Conservation (phyloP, 805 yeast species). For the Maudiozyma saulgeensis region DNA sequence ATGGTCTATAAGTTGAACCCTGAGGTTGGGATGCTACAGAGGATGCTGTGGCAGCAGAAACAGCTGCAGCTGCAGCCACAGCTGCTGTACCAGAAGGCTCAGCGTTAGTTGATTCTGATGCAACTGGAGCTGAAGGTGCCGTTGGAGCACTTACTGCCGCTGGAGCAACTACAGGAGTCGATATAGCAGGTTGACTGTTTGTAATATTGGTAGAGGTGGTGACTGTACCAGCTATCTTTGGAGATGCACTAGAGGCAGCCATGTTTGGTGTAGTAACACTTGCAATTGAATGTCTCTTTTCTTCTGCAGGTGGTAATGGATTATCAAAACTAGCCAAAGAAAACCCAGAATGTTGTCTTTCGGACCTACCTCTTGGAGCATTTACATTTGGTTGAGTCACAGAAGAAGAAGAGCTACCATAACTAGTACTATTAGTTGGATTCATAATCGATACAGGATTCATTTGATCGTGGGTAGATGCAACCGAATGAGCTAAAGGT, state of each 20-base stretch:
- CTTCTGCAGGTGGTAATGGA: constrained; percentile 16
- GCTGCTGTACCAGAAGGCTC: background rate
- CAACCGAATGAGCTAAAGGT: background rate
- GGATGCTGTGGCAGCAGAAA: constrained; percentile 7
- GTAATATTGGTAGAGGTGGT: background rate
- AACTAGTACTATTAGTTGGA: constrained; percentile 21
- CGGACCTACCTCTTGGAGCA: background rate
- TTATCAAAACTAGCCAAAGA: constrained; percentile 27
- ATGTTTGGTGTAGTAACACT: background rate
- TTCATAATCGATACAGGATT: constrained; percentile 15
- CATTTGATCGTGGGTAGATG: constrained; percentile 15
- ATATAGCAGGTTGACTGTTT: too few species aligned
- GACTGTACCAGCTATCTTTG: constrained; percentile 4
- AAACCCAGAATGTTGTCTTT: constrained; percentile 12
- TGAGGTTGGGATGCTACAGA: constrained; percentile 10
- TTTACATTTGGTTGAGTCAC: constrained; percentile 10
- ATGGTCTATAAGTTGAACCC: constrained; percentile 50
- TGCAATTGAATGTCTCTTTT: background rate
- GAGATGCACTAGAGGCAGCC: constrained; percentile 1
- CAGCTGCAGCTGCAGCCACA: background rate
- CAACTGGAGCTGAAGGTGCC: background rate
- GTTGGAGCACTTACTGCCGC: background rate
- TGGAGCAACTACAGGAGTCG: background rate
- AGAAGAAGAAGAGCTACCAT: constrained; percentile 12
- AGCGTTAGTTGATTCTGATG: background rate